phyloP scores from a whole-genome alignment of 73 alveolate species.

The Durusdinium trenchii region DNA sequence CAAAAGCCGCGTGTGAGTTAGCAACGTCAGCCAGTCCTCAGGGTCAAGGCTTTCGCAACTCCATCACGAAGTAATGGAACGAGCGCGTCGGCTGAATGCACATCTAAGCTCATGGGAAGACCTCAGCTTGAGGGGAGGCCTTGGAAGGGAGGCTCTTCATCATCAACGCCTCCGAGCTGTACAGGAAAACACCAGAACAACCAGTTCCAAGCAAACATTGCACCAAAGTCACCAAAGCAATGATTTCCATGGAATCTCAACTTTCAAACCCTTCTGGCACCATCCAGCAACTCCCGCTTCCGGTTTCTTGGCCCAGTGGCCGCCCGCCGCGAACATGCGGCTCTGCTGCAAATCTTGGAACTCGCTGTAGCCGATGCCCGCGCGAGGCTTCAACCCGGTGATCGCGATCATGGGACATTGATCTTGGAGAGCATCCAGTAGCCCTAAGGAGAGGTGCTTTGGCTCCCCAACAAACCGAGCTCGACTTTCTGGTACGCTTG shows the following conservation, averaged over 20 bases:
- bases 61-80: constrained; percentile 60
- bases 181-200: background rate
- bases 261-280: no score
- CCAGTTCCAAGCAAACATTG: background rate
- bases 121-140: background rate
- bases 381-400: constrained; percentile 85
- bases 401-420: constrained; percentile 83
- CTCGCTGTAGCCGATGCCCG: constrained; percentile 80
- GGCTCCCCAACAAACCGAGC: no score
- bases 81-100: constrained; percentile 48
- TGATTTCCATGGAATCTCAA: no score
- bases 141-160: background rate
- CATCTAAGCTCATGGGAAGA: constrained; percentile 56
- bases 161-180: background rate
- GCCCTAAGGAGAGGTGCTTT: no score
- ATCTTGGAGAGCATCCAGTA: constrained; percentile 61
- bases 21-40: constrained; percentile 6
- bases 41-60: constrained; percentile 60
- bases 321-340: constrained; percentile 76
- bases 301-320: no score
- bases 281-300: no score
- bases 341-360: constrained; percentile 87
- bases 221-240: no score
- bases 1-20: background rate
- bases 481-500: no score